These are phyloP conservation scores for Monosporascus sp. DNA, from an alignment of 2,329 filamentous ascomycete genomes.

Conservation along the genomic window DNA sequence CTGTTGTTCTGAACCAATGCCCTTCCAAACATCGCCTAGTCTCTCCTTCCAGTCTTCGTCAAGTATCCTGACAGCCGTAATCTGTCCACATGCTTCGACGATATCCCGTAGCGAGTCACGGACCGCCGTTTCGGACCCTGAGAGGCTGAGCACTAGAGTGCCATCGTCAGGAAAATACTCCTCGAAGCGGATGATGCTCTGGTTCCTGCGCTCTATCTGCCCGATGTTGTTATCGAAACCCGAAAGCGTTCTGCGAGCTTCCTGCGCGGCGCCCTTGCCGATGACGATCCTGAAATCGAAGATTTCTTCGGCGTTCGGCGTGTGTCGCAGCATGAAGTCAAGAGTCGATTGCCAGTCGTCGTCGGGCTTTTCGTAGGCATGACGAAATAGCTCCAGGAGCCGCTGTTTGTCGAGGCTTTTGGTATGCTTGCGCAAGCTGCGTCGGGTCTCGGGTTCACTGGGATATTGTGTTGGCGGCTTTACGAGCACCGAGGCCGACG, in stretches of 20 bases:
- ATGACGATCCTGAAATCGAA: slow-evolving; percentile 24
- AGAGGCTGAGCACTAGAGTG: slow-evolving; percentile 18
- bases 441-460: slow-evolving; percentile 5
- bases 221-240: slow-evolving; percentile 18
- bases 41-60: slow-evolving; percentile 12
- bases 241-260: slow-evolving; percentile 16
- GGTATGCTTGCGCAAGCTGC: slow-evolving; percentile 16
- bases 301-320: slow-evolving; percentile 15
- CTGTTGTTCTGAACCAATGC: neutral
- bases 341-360: slow-evolving; percentile 16
- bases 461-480: slow-evolving; percentile 8
- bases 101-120: slow-evolving; percentile 21
- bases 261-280: slow-evolving; percentile 15
- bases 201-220: slow-evolving; percentile 18
- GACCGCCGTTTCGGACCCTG: slow-evolving; percentile 20
- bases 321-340: slow-evolving; percentile 20
- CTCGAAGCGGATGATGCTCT: slow-evolving; percentile 20
- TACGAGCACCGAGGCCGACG: slow-evolving; percentile 6
- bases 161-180: slow-evolving; percentile 6
- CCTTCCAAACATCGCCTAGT: slow-evolving; percentile 12
- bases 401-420: slow-evolving; percentile 15
- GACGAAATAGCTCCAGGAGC: slow-evolving; percentile 9
- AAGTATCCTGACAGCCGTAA: slow-evolving; percentile 19
- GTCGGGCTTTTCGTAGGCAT: slow-evolving; percentile 2
- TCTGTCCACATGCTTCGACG: slow-evolving; percentile 15